phyloP scores from a whole-genome alignment of 2,329 filamentous ascomycete genomes.

The Xylaria sp. region DNA sequence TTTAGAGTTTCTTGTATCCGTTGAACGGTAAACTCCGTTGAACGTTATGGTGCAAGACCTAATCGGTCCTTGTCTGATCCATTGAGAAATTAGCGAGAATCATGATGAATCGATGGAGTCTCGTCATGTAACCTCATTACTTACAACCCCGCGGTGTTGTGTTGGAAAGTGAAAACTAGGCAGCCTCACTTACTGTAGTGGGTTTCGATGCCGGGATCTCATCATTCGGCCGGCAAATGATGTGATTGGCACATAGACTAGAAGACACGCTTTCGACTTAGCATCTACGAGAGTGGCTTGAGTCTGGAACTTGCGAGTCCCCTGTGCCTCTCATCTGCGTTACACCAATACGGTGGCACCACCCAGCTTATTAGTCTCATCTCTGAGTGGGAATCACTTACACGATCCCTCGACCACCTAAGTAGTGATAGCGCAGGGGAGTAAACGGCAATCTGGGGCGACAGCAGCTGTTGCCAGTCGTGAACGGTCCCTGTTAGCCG shows the following conservation, averaged over 20 bases:
- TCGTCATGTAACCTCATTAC: not conserved
- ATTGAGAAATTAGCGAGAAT: not conserved
- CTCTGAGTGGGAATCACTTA: not conserved
- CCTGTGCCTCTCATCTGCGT: slow-evolving; percentile 11
- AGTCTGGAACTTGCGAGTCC: slow-evolving; percentile 8
- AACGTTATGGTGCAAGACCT: not conserved
- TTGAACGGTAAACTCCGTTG: slow-evolving; percentile 15
- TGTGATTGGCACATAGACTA: not conserved
- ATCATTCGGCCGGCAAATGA: slow-evolving; percentile 3
- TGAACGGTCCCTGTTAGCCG: not conserved
- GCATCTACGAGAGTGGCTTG: slow-evolving; percentile 12
- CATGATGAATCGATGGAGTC: not conserved
- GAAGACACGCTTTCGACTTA: no score
- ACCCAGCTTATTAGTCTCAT: not conserved
- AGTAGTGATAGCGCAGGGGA: not conserved
- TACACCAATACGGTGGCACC: slow-evolving; percentile 1
- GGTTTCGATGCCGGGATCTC: not conserved
- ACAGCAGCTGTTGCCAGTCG: not conserved
- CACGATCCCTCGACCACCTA: not conserved
- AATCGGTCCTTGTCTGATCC: not conserved
- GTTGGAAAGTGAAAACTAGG: no score
- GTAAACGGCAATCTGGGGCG: not conserved
- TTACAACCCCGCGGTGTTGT: no score
- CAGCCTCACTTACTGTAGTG: no score
- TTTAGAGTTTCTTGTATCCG: no score